Percentiles rank a stretch among this genome's conserved stretches.
phyloP scores from a whole-genome alignment of 1,284 basidiomycete genomes.

The Ganoderma sp. region DNA sequence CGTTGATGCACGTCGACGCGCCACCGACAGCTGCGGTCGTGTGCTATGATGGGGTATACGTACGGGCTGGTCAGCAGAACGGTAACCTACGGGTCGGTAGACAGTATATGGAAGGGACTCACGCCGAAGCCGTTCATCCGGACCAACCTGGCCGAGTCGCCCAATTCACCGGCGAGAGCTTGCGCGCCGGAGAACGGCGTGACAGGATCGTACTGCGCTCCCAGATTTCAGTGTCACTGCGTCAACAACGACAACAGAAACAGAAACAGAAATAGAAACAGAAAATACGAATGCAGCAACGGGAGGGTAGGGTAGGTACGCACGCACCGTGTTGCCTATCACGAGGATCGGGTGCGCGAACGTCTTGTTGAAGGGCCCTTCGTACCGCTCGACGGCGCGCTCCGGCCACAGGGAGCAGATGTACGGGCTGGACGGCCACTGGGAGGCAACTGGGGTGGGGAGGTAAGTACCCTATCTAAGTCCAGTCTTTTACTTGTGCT shows the following conservation, averaged over 20 bases:
- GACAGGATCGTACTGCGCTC: slow-evolving; percentile 19
- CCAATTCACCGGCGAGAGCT: slow-evolving; percentile 24
- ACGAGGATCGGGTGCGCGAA: slow-evolving; percentile 33
- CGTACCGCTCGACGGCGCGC: slow-evolving; percentile 35
- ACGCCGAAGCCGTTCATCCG: slow-evolving; percentile 32
- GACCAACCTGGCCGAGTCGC: slow-evolving; percentile 28
- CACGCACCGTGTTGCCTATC: slow-evolving; percentile 29
- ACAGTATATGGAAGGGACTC: neutral
- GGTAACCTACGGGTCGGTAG: too few relatives aligned
- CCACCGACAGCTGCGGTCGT: neutral
- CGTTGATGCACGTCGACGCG: slow-evolving; percentile 8
- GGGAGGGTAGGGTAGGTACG: neutral
- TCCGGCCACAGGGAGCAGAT: slow-evolving; percentile 29
- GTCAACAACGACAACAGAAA: neutral
- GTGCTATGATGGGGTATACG: neutral
- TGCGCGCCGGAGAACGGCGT: slow-evolving; percentile 30
- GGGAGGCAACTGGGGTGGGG: slow-evolving; percentile 10
- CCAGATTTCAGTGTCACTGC: too few relatives aligned
- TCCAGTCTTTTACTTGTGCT: neutral
- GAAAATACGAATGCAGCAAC: too few relatives aligned
- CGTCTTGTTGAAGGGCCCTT: slow-evolving; percentile 34
- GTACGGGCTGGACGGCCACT: slow-evolving; percentile 22
- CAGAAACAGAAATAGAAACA: neutral
- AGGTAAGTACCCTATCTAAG: neutral
- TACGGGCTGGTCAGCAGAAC: neutral